These are phyloP conservation scores for Auricularia heimuer DNA, from an alignment of 768 basidiomycete genomes.

Conservation along the genomic window DNA sequence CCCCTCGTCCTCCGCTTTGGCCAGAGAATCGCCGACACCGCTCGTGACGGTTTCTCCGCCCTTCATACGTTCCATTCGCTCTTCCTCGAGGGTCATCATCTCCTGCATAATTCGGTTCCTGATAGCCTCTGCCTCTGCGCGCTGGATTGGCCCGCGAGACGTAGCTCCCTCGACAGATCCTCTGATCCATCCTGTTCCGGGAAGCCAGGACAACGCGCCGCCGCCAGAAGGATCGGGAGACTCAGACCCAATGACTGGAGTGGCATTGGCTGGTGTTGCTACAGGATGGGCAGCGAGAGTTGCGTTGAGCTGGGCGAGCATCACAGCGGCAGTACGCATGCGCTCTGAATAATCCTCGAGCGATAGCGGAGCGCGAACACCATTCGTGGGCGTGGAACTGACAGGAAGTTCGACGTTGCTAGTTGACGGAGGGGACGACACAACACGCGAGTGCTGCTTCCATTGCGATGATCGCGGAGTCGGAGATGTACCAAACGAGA, in stretches of 20 bases:
- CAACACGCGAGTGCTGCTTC: neutral
- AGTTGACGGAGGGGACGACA: constrained; percentile 5
- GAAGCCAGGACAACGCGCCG: constrained; percentile 35
- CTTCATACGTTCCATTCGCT: constrained; percentile 87
- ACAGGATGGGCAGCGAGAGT: constrained; percentile 37
- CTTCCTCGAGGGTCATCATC: constrained; percentile 94
- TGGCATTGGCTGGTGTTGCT: constrained; percentile 8
- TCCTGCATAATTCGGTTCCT: constrained; percentile 96
- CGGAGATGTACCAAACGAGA: neutral
- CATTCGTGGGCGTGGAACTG: constrained; percentile 4
- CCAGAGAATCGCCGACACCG: constrained; percentile 30
- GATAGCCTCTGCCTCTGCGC: constrained; percentile 80
- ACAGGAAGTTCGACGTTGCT: neutral
- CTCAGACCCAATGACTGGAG: constrained; percentile 9
- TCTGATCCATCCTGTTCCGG: constrained; percentile 45
- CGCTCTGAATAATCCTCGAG: constrained; percentile 97
- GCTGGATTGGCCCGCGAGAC: constrained; percentile 30
- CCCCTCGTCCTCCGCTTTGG: constrained; percentile 80
- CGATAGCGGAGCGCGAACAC: constrained; percentile 40
- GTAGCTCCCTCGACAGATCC: constrained; percentile 16
- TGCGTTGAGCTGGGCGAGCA: constrained; percentile 94
- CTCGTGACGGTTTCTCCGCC: constrained; percentile 20
- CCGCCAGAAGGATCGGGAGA: neutral
- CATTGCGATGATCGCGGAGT: constrained; percentile 3
- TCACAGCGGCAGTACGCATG: constrained; percentile 96